These are phyloP conservation scores for Epichloe elymi DNA, from an alignment of 2,329 filamentous ascomycete species.

Conservation along the genomic window DNA sequence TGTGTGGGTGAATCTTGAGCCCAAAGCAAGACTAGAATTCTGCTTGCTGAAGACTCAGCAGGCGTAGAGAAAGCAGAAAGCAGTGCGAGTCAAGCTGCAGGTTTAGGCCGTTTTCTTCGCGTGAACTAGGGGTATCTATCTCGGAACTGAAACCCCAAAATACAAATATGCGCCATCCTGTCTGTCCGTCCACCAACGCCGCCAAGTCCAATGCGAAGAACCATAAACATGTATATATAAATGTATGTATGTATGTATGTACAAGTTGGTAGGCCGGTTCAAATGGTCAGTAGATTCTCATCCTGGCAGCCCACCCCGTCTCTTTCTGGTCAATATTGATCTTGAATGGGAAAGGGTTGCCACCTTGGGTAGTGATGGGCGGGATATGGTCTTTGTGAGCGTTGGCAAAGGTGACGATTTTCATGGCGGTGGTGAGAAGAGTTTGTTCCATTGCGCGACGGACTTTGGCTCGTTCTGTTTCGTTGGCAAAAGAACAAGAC, in stretches of 20 bases:
- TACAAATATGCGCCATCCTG: not conserved
- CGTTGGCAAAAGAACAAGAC: not conserved
- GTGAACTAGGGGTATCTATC: constrained; percentile 4
- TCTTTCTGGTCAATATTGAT: constrained; percentile 78
- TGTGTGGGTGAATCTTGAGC: no score
- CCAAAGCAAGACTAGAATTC: no score
- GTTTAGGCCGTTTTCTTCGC: not conserved
- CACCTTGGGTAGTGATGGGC: constrained; percentile 85
- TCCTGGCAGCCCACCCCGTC: constrained; percentile 62
- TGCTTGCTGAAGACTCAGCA: no score
- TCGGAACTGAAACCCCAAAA: not conserved
- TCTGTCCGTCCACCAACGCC: not conserved
- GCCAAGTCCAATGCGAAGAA: not conserved
- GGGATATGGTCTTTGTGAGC: constrained; percentile 91
- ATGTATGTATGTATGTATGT: no score
- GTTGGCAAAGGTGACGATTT: constrained; percentile 80
- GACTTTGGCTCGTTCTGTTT: constrained; percentile 69
- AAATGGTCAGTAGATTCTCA: constrained; percentile 51
- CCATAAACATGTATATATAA: not conserved
- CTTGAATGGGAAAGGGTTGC: constrained; percentile 91
- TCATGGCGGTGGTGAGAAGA: constrained; percentile 74
- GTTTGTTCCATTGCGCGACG: constrained; percentile 84
- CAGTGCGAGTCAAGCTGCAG: not conserved
- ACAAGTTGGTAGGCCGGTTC: no score
- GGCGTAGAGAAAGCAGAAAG: not conserved